Base-by-base conservation (phyloP, 1,284 basidiomycete species). In the Cutaneotrichosporon cavernicola region DNA sequence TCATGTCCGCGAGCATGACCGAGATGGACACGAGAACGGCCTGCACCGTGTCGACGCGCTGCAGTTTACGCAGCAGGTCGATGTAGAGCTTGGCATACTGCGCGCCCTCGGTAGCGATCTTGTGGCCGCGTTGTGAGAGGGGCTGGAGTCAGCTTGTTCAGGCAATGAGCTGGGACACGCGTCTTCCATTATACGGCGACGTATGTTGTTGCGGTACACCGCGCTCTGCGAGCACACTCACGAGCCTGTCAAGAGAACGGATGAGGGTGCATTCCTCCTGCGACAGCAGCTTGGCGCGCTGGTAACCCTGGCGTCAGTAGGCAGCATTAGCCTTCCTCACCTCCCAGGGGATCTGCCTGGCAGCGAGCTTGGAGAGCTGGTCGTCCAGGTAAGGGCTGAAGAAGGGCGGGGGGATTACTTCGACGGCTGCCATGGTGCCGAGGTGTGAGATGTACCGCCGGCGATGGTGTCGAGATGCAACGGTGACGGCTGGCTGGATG, bases 301-400 rank as follows among this genome's bases (percentile, higher is more conserved):
- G 94, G 82, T 98, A 98, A 68, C 91, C 94, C 90, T 91, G 73
- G 36, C 46, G 61, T 50, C 46, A 67, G 60, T 60, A 11, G 16
- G 16, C 14, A 21, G 4, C 38, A 30, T 3, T 1, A 9, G 8
- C 26, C n/a, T 16, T 70, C 26, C 82, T 66, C 65, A 95, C 93
- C 88, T 97, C 95, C 95, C 95, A 99, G 69, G 95, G 93, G 51
- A 97, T 92, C 6, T 89, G 89, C 76, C 95, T 95, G 11, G 89
- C 85, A 69, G 91, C 86, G 68, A 96, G 93, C 84, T 95, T 93
- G 63, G 88, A 84, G 10, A 90, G 90, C 73, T 86, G 87, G 70
- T 96, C 92, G 69, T 94, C 90, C 69, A 99, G 87, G 83, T 91
- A 96, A 9, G 86, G 79, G 18, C 78, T 79, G 80, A 90, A 95